Base-by-base conservation (phyloP, 306 rosid species). In the Sindora glabra region DNA sequence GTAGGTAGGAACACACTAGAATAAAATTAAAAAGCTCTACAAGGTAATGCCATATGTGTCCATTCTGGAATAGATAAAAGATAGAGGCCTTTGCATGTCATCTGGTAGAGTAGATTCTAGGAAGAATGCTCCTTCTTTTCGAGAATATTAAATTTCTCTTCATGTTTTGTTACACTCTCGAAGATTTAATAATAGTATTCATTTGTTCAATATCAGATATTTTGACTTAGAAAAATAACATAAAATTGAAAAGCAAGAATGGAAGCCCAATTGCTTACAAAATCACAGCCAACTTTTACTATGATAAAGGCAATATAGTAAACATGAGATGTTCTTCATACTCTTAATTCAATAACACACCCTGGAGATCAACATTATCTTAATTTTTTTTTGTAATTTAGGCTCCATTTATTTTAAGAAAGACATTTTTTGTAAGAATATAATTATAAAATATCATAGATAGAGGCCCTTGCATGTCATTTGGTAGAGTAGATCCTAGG, bases 361-460 rank as follows among this genome's bases (percentile, higher is more conserved):
- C 5, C 62, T 51, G 46, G 38, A 53, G 18, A 54, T 59, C 40
- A 6, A 59, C 2, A 68, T 15, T 17, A 39, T 32, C 22, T 48
- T 25, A 48, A 49, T 4, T 25, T 67, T 48, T 44, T 41, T 11
- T n/a, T n/a, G 56, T 10, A 72, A 76, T 96, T 79, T 82, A 92
- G 96, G 79, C 89, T n/a, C n/a, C n/a, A n/a, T n/a, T n/a, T n/a
- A n/a, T n/a, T n/a, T n/a, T n/a, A n/a, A n/a, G n/a, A n/a, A n/a
- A n/a, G n/a, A n/a, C n/a, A n/a, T n/a, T n/a, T n/a, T n/a, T n/a
- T n/a, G n/a, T n/a, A n/a, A n/a, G n/a, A n/a, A n/a, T n/a, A n/a
- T n/a, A n/a, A n/a, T n/a, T n/a, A n/a, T n/a, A n/a, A n/a, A n/a
- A n/a, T n/a, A n/a, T n/a, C n/a, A n/a, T n/a, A 53, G 13, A 36